These are phyloP conservation scores for Ogataea paraovalis DNA, from an alignment of 805 yeast genomes.

Conservation along the genomic window DNA sequence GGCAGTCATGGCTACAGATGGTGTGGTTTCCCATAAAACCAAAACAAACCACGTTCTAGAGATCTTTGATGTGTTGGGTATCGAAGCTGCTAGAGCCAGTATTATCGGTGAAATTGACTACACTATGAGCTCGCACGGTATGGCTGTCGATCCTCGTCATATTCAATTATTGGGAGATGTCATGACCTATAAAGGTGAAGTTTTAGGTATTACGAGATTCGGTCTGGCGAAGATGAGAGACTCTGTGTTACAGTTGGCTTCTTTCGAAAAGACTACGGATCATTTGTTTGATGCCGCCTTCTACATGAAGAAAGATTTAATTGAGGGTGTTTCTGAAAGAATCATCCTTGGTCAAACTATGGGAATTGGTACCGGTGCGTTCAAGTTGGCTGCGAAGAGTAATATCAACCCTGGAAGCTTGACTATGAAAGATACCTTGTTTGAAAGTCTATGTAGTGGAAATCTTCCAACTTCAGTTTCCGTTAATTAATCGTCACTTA, in stretches of 20 bases:
- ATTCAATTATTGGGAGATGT: conserved; percentile 96
- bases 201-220: conserved; percentile 94
- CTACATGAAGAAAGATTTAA: conserved; percentile 91
- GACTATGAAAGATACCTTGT: conserved; percentile 41
- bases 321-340: conserved; percentile 98
- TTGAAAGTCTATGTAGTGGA: conserved; percentile 40
- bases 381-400: conserved; percentile 70
- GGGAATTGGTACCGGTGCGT: conserved; percentile 96
- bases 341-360: conserved; percentile 96
- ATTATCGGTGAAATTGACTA: conserved; percentile 93
- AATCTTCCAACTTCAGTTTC: conserved; percentile 14
- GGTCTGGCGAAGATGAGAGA: conserved; percentile 99
- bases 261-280: conserved; percentile 97
- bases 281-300: conserved; percentile 98
- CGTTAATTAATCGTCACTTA: conserved; percentile 11
- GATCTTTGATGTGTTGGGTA: conserved; percentile 85
- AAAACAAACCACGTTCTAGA: conserved; percentile 90
- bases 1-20: conserved; percentile 96
- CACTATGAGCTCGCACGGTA: conserved; percentile 98
- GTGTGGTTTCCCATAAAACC: conserved; percentile 85
- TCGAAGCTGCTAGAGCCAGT: conserved; percentile 94
- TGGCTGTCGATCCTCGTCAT: conserved; percentile 99
- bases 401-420: conserved; percentile 34
- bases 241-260: conserved; percentile 92
- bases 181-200: conserved; percentile 98